A percentile compares a stretch with the other conserved stretches of the same genome.
These are phyloP conservation scores for Cyberlindnera bimundalis DNA, from an alignment of 805 yeast species.

Conservation along the genomic window DNA sequence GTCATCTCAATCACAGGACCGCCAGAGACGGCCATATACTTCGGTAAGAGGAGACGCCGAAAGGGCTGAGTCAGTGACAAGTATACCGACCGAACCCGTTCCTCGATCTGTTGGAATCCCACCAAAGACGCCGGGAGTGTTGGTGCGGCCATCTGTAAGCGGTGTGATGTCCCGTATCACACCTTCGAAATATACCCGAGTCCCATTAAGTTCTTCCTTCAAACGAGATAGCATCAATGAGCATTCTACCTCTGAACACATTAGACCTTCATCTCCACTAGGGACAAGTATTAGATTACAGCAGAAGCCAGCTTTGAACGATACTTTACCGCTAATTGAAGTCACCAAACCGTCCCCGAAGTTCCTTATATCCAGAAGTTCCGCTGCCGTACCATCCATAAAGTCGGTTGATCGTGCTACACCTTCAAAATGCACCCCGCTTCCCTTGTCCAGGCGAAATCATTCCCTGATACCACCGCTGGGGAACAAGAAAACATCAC, in stretches of 20 bases:
- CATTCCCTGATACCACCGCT: too few relatives aligned
- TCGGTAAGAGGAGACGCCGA: too few relatives aligned
- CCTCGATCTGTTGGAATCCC: too few relatives aligned
- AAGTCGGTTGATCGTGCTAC: not conserved
- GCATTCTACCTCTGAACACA: not conserved
- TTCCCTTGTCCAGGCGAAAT: too few relatives aligned
- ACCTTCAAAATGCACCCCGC: too few relatives aligned
- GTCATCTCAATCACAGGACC: constrained; percentile 4
- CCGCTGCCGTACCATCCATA: not conserved
- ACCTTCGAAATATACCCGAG: constrained; percentile 5
- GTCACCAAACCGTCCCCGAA: constrained; percentile 1
- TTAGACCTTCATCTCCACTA: not conserved
- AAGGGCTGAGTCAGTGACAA: too few relatives aligned
- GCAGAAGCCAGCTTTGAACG: not conserved
- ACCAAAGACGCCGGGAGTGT: constrained; percentile 5
- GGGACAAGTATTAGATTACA: constrained; percentile 1
- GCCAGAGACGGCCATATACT: not conserved
- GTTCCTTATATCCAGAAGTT: not conserved
- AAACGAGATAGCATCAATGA: not conserved
- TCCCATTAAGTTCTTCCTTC: too few relatives aligned
- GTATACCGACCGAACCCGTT: too few relatives aligned
- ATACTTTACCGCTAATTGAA: not conserved
- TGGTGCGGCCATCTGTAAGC: not conserved
- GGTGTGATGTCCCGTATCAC: constrained; percentile 1
- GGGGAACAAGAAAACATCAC: not conserved